phyloP scores from a whole-genome alignment of 2,329 filamentous ascomycete genomes.

The Tolypocladium album region DNA sequence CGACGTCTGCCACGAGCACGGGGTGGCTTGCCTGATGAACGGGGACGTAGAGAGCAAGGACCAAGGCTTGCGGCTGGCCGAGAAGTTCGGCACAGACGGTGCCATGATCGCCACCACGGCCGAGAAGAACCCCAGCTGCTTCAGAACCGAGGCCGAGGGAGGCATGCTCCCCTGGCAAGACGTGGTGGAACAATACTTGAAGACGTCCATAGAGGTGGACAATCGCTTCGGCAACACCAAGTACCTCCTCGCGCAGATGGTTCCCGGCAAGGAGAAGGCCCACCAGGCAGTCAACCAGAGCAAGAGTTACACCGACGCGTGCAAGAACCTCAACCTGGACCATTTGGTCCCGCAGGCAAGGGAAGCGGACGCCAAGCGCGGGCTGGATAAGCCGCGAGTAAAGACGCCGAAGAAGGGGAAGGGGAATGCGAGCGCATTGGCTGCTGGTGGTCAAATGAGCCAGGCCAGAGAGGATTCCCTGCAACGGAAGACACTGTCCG shows the following conservation, averaged over 20 bases:
- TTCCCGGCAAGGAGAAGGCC: slow-evolving; percentile 64
- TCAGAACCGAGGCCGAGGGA: slow-evolving; percentile 58
- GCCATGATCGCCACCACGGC: slow-evolving; percentile 96
- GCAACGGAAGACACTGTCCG: slow-evolving; percentile 24
- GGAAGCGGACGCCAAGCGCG: slow-evolving; percentile 53
- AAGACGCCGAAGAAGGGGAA: slow-evolving; percentile 17
- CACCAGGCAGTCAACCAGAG: slow-evolving; percentile 52
- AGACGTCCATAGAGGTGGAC: slow-evolving; percentile 61
- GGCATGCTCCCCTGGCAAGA: slow-evolving; percentile 66
- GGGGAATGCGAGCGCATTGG: slow-evolving; percentile 29
- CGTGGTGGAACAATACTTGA: slow-evolving; percentile 66
- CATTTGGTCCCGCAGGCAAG: slow-evolving; percentile 53
- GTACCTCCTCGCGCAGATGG: slow-evolving; percentile 73
- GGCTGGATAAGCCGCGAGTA: slow-evolving; percentile 39
- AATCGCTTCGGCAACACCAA: slow-evolving; percentile 93
- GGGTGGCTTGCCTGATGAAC: slow-evolving; percentile 92
- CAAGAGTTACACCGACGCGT: slow-evolving; percentile 62
- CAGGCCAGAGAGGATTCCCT: slow-evolving; percentile 23
- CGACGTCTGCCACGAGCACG: slow-evolving; percentile 67
- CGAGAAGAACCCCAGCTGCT: slow-evolving; percentile 84
- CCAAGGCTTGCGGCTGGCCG: slow-evolving; percentile 58
- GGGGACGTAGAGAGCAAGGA: slow-evolving; percentile 75
- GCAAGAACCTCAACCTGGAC: slow-evolving; percentile 53
- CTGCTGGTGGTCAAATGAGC: slow-evolving; percentile 36
- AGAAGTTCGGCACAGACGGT: slow-evolving; percentile 78